Base-by-base conservation (phyloP, 2,329 filamentous ascomycete species). In the Botrytis paeoniae region DNA sequence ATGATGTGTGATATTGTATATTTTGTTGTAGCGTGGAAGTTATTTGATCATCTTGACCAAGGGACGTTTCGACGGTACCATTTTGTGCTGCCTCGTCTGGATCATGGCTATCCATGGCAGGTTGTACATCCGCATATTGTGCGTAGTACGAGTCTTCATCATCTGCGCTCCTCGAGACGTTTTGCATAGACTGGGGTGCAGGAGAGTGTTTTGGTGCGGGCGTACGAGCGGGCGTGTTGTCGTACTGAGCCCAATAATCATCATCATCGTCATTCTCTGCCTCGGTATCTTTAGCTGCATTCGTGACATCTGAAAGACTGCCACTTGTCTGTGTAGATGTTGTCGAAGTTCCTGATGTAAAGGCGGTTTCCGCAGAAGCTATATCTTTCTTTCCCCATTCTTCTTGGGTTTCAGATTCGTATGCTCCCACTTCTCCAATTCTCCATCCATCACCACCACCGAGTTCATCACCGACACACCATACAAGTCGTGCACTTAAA, bases 211-310 rank as follows among this genome's bases (percentile, higher is more conserved):
- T 89, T 35, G 84, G 82, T 10, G 86, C 89, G 1, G 91, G 90
- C 16, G 90, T 92, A 62, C 86, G 85, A 2, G 87, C 86, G 1
- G 92, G 91, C 6, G 91, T 93, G 39, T 88, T 87, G 80, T 93
- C 92, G 81, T 95, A 95, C 74, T 89, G 88, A 45, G 89, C 91
- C 93, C 93, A 95, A 81, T 95, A 95, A 77, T 90, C 91, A 76
- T 93, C 92, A 75, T 94, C 91, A 45, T 92, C 91, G 35, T 92
- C 91, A 0, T 89, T 89, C 0, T 90, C 88, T 37, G 25, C 71
- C 25, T 62, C 64, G n/a, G 43, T 29, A 51, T 32, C 16, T 35
- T 41, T 43, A 4, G 41, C 25, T 20, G 14, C 57, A 20, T 62
- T 70, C 8, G 65, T 63, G 3, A 39, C 29, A 37, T 37, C 43